Percentiles rank a stretch among this genome's conserved stretches.
These are phyloP conservation scores for Hypoxylon fuscum DNA, from an alignment of 495 filamentous ascomycete genomes.

Conservation along the genomic window DNA sequence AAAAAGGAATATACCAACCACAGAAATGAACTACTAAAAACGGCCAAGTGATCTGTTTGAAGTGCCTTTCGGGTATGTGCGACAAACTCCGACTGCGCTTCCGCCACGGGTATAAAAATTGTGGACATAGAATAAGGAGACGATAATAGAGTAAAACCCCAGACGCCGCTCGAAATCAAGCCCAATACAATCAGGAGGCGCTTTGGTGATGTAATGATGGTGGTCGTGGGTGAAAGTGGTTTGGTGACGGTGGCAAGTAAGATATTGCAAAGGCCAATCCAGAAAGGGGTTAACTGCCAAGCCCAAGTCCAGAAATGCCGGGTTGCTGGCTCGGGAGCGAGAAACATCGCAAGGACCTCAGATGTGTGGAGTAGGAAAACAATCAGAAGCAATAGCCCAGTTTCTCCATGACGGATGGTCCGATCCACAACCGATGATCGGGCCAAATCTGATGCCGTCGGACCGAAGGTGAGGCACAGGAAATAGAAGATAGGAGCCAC, in stretches of 20 bases:
- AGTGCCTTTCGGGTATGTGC: constrained; percentile 6
- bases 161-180: constrained; percentile 10
- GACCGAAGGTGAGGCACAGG: constrained; percentile 23
- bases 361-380: constrained; percentile 21
- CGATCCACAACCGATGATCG: neutral
- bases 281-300: constrained; percentile 27
- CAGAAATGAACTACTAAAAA: constrained; percentile 16
- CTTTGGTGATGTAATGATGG: constrained; percentile 1
- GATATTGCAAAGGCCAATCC: constrained; percentile 15
- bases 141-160: constrained; percentile 12
- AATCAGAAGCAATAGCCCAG: constrained; percentile 9
- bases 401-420: neutral
- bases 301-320: constrained; percentile 36
- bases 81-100: constrained; percentile 13
- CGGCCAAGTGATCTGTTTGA: constrained; percentile 13
- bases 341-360: constrained; percentile 29
- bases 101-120: constrained; percentile 16
- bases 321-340: constrained; percentile 10
- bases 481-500: constrained; percentile 27
- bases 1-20: constrained; percentile 32
- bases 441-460: constrained; percentile 15
- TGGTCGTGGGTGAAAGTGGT: neutral
- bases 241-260: constrained; percentile 2
- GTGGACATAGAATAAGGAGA: constrained; percentile 19
- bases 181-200: constrained; percentile 8